phyloP scores from a whole-genome alignment of 148 eudicot genomes.

The Oxyria digyna region DNA sequence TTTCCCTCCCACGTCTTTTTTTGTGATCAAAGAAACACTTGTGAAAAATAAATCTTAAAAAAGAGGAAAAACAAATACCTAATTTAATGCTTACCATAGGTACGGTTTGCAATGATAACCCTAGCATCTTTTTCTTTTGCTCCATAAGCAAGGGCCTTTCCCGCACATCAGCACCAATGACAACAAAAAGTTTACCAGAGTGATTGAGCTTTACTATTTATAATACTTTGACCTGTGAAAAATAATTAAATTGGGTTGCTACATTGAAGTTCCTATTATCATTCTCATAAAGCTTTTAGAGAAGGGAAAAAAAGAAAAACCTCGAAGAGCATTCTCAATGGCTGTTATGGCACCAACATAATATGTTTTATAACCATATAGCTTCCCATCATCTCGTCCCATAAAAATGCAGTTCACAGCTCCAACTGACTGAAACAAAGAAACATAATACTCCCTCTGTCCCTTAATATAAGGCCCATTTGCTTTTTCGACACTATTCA shows the following conservation, averaged over 20 bases:
- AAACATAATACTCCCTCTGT: too few species aligned
- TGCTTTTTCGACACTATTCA: too few species aligned
- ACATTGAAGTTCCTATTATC: too few species aligned
- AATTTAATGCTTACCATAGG: conserved; percentile 39
- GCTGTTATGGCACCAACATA: conserved; percentile 71
- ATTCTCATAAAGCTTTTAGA: too few species aligned
- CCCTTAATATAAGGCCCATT: too few species aligned
- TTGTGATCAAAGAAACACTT: too few species aligned
- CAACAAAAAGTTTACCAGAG: conserved; percentile 49
- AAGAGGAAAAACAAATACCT: background rate
- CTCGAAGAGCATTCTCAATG: conserved; percentile 55
- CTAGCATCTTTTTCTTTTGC: conserved; percentile 62
- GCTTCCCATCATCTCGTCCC: conserved; percentile 45
- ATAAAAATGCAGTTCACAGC: conserved; percentile 60
- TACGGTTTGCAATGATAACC: conserved; percentile 57
- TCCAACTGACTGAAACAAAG: conserved; percentile 48
- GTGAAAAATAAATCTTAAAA: too few species aligned
- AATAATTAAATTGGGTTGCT: too few species aligned
- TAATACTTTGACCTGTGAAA: too few species aligned
- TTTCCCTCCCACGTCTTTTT: too few species aligned
- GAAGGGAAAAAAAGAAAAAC: too few species aligned
- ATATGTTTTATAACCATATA: conserved; percentile 65
- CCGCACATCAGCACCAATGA: conserved; percentile 79
- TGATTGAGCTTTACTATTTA: conserved; percentile 5
- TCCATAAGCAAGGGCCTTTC: conserved; percentile 68